These are phyloP conservation scores for Coprinellus aureogranulatus DNA, from an alignment of 768 basidiomycete genomes.

Conservation along the genomic window DNA sequence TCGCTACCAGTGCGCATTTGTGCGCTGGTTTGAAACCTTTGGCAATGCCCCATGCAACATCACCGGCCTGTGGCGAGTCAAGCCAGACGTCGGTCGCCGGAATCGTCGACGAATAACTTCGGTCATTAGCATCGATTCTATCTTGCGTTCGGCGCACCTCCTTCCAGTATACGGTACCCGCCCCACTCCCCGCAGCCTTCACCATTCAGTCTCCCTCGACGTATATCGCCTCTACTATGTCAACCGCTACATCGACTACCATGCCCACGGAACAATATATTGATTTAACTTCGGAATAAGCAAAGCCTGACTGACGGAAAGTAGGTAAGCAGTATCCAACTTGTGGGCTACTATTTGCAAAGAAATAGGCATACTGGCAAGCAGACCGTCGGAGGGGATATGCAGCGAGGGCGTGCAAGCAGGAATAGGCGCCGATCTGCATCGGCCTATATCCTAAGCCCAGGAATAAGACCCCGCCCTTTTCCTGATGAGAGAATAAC, in stretches of 20 bases:
- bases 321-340: too few species aligned
- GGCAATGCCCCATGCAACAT: slow-evolving; percentile 18
- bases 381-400: too few species aligned
- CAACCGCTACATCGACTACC: slow-evolving; percentile 28
- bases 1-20: slow-evolving; percentile 27
- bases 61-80: slow-evolving; percentile 21
- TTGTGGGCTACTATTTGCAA: too few species aligned
- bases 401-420: too few species aligned
- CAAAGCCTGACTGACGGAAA: too few species aligned
- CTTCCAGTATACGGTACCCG: not conserved
- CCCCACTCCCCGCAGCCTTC: not conserved
- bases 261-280: slow-evolving; percentile 17
- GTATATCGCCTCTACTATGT: slow-evolving; percentile 24
- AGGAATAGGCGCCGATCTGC: too few species aligned
- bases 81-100: slow-evolving; percentile 2
- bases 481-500: too few species aligned
- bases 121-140: slow-evolving; percentile 10
- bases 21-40: slow-evolving; percentile 24
- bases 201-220: slow-evolving; percentile 16
- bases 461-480: too few species aligned
- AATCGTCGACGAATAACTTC: not conserved
- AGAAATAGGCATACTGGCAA: too few species aligned
- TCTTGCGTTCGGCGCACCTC: not conserved
- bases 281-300: too few species aligned
- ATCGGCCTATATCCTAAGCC: too few species aligned